Percentiles rank a stretch among this genome's conserved stretches.
phyloP scores from a whole-genome alignment of 177 flowering plant species.

The Tripterygium wilfordii region DNA sequence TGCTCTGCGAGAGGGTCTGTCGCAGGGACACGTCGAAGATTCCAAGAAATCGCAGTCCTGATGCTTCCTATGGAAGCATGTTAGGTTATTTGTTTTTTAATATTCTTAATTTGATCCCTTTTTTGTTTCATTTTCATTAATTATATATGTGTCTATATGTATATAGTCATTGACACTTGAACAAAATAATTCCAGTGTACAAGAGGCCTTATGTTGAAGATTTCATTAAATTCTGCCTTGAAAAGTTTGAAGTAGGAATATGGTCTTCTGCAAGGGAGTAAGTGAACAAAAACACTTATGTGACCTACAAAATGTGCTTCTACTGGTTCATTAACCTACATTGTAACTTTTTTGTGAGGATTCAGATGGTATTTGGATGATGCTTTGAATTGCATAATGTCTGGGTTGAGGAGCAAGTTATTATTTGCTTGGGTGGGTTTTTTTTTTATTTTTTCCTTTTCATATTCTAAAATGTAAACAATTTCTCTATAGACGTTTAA shows the following conservation, averaged over 20 bases:
- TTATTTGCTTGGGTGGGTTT: conserved; percentile 27
- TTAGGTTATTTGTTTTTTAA: conserved; percentile 2
- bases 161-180: not conserved
- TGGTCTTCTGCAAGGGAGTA: conserved; percentile 42
- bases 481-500: conserved; percentile 1
- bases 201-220: conserved; percentile 35
- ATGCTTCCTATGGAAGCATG: conserved; percentile 10
- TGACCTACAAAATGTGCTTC: not conserved
- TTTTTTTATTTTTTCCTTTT: not conserved
- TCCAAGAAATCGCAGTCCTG: conserved; percentile 5
- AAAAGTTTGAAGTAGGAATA: conserved; percentile 42
- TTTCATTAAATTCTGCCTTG: conserved; percentile 38
- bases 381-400: conserved; percentile 13
- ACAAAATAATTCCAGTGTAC: conserved; percentile 23
- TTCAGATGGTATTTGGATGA: conserved; percentile 14
- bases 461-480: not conserved
- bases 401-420: conserved; percentile 12
- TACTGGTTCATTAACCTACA: not conserved
- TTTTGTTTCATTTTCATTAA: no score
- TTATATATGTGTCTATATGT: not conserved
- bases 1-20: conserved; percentile 18
- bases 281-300: conserved; percentile 4
- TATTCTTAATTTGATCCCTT: not conserved
- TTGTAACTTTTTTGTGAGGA: not conserved
- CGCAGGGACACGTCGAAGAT: not conserved